Evolutionary conservation across 768 basidiomycete genomes (phyloP).

Genomic region (Vishniacozyma victoriae): DNA sequence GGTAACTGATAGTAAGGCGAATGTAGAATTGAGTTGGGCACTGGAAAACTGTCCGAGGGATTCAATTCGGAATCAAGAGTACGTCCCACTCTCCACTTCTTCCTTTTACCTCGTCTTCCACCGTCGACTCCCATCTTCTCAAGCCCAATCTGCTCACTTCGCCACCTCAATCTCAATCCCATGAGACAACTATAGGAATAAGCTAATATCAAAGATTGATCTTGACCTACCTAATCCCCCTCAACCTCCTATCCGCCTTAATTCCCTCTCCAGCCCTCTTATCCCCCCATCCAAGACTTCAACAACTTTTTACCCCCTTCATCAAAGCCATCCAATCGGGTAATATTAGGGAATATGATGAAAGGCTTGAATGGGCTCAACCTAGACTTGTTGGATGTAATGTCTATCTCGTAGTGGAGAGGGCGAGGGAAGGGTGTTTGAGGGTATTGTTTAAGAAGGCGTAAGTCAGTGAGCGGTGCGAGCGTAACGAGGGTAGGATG

Average conservation of each 20-base stretch:
- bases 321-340: slow-evolving; percentile 69
- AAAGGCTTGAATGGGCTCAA: slow-evolving; percentile 63
- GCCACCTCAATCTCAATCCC: no score
- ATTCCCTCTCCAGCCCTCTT: slow-evolving; percentile 71
- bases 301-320: slow-evolving; percentile 73
- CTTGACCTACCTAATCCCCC: slow-evolving; percentile 79
- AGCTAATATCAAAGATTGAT: slow-evolving; percentile 62
- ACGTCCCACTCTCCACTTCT: slow-evolving; percentile 32
- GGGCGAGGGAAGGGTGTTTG: slow-evolving; percentile 78
- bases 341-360: slow-evolving; percentile 73
- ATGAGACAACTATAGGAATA: background rate
- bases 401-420: slow-evolving; percentile 78
- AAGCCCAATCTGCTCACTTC: background rate
- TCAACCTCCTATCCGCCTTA: slow-evolving; percentile 79
- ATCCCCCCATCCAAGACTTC: slow-evolving; percentile 64
- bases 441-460: slow-evolving; percentile 63
- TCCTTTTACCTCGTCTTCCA: no score
- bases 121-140: no score
- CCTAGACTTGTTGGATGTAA: slow-evolving; percentile 74
- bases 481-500: no score
- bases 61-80: slow-evolving; percentile 78
- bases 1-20: slow-evolving; percentile 55
- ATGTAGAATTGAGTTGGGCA: slow-evolving; percentile 77
- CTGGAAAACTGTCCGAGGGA: slow-evolving; percentile 73
- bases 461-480: no score